Evolutionary conservation across 2,329 filamentous ascomycete genomes (phyloP), one percentile per base, ranked within the genome.

Genomic region (Pestalotiopsis sp.): DNA sequence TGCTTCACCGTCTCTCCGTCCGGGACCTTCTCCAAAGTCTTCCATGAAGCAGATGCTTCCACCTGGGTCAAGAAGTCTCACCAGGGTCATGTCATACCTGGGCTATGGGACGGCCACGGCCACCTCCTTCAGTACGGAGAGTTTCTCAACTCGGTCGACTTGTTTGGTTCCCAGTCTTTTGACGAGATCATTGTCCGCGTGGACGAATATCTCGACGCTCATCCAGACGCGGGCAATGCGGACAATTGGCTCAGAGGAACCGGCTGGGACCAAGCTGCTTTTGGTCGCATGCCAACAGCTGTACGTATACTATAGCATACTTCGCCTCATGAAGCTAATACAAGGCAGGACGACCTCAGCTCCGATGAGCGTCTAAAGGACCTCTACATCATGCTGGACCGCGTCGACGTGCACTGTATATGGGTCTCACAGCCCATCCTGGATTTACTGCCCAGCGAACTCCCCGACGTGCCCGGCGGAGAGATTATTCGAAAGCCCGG

Each of bases 71-170:
- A 76, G 20, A 75, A 76, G 17, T 79, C 78, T 25, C 73, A 81
- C 13, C 71, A 78, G 4, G 89, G 89, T 0, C 84, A 88, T 72
- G 90, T 87, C 1, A 86, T 92, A 31, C 91, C 91, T 0, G 91
- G 91, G 0, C 81, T 93, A 1, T 92, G 90, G 87, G 91, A 93
- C 71, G 90, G 90, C 0, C 91, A 93, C 76, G 91, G 89, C 0
- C 91, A 93, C 75, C 79, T 93, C 62, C 76, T 90, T 20, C 85
- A 87, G 72, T 92, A 91, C 75, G 91, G 88, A 64, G 90, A 92
- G 78, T 90, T 91, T 73, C 80, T 92, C 49, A 86, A 90, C 73
- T 90, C 88, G 4, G 90, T 90, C 0, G 85, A 90, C 72, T 79
- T 93, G 2, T 91, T 92, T 73, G 90, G 88, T 0, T 81, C 86